These are phyloP conservation scores for Tricholomella constricta DNA, from an alignment of 768 basidiomycete species.

Conservation along the genomic window DNA sequence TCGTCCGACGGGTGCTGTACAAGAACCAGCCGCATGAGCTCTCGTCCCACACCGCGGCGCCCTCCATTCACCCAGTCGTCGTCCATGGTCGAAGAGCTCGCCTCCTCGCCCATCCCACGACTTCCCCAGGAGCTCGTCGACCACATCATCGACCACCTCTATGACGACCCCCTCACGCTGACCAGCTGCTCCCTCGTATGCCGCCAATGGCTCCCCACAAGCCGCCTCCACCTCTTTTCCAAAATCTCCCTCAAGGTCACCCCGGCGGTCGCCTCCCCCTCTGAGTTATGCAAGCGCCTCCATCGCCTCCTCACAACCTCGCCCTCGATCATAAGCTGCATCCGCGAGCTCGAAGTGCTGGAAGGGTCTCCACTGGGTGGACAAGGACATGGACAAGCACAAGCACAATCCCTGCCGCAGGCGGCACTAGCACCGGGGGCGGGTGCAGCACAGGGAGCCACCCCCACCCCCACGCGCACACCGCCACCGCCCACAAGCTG, in stretches of 20 bases:
- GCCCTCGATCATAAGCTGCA: conserved; percentile 34
- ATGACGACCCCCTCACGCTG: conserved; percentile 34
- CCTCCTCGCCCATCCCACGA: conserved; percentile 15
- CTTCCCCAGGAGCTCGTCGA: conserved; percentile 52
- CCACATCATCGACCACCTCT: conserved; percentile 46
- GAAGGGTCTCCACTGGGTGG: conserved; percentile 36
- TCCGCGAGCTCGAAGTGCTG: conserved; percentile 41
- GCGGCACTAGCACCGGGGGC: conserved; percentile 20
- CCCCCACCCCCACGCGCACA: conserved; percentile 29
- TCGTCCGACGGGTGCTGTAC: conserved; percentile 11
- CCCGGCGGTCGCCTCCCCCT: conserved; percentile 22
- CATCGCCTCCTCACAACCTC: conserved; percentile 32
- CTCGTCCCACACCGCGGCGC: background rate
- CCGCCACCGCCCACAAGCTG: no score
- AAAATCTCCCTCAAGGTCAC: conserved; percentile 36
- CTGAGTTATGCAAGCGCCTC: conserved; percentile 37
- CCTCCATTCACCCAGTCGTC: conserved; percentile 6
- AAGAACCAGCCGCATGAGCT: conserved; percentile 16
- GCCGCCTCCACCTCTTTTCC: conserved; percentile 42
- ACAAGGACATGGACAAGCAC: no score
- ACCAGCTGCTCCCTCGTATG: conserved; percentile 38
- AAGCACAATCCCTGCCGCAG: conserved; percentile 25
- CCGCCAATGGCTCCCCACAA: conserved; percentile 40
- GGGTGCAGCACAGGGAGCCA: no score
- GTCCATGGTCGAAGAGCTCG: conserved; percentile 10